phyloP scores from a whole-genome alignment of 2,329 filamentous ascomycete genomes.

The Trichoderma endophyticum region DNA sequence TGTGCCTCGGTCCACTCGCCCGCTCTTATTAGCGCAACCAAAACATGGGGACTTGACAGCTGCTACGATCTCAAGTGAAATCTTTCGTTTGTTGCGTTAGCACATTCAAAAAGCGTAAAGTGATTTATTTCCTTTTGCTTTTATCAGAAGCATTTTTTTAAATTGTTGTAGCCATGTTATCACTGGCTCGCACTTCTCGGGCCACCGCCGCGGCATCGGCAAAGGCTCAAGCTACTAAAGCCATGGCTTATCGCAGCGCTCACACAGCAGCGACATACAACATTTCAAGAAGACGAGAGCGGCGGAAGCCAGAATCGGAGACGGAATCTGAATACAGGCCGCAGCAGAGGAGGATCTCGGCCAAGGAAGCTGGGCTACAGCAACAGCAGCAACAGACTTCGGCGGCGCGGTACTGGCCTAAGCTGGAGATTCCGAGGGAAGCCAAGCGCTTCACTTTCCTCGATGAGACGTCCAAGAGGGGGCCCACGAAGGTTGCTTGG shows the following conservation, averaged over 20 bases:
- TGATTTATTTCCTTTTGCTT: not conserved
- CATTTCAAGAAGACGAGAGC: not conserved
- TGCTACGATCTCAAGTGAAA: not conserved
- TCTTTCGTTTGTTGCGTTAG: not conserved
- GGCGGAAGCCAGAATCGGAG: not conserved
- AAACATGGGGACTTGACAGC: not conserved
- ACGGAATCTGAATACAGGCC: not conserved
- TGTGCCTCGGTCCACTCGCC: conserved; percentile 7
- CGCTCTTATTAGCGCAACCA: not conserved
- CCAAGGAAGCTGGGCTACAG: not conserved
- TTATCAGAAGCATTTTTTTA: too few species aligned
- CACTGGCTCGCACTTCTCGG: not conserved
- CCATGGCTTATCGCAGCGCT: not conserved
- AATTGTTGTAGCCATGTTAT: not conserved
- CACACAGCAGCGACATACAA: not conserved
- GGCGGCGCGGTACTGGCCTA: conserved; percentile 19
- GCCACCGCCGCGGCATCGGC: not conserved
- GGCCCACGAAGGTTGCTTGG: conserved; percentile 27
- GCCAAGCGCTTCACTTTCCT: conserved; percentile 19
- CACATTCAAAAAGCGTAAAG: not conserved
- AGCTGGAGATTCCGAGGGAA: conserved; percentile 19
- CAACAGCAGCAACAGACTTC: conserved; percentile 3
- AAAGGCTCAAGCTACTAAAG: not conserved
- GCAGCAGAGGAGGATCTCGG: not conserved
- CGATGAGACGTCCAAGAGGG: not conserved